phyloP scores from a whole-genome alignment of 1,284 basidiomycete species.

The Earliella scabrosa region DNA sequence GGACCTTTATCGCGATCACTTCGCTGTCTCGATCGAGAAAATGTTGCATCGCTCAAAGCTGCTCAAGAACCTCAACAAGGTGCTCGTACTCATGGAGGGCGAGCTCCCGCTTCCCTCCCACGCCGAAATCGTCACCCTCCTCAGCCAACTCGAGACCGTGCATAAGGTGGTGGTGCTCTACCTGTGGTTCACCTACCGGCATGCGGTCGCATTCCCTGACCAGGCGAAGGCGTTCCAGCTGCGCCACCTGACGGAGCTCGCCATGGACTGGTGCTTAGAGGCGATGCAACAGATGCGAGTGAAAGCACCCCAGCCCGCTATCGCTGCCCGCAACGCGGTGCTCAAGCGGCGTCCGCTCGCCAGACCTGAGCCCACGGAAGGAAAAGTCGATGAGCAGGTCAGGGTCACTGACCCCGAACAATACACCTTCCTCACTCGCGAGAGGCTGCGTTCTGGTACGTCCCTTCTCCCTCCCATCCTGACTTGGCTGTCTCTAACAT shows the following conservation, averaged over 20 bases:
- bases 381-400: too few relatives aligned
- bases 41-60: slow-evolving; percentile 24
- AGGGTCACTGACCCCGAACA: background rate
- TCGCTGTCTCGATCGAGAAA: slow-evolving; percentile 21
- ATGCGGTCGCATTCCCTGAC: slow-evolving; percentile 74
- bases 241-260: slow-evolving; percentile 72
- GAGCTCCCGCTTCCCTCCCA: slow-evolving; percentile 1
- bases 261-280: slow-evolving; percentile 69
- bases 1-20: slow-evolving; percentile 25
- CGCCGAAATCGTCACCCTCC: slow-evolving; percentile 29
- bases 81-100: slow-evolving; percentile 20
- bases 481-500: background rate
- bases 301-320: background rate
- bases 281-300: slow-evolving; percentile 32
- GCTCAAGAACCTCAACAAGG: slow-evolving; percentile 25
- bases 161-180: slow-evolving; percentile 88
- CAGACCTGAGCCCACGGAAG: background rate
- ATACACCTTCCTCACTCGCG: background rate
- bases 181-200: slow-evolving; percentile 87
- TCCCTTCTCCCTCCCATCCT: background rate
- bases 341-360: slow-evolving; percentile 5
- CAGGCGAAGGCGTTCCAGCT: slow-evolving; percentile 53
- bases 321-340: slow-evolving; percentile 11
- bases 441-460: background rate
- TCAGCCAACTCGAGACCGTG: slow-evolving; percentile 72